A percentile compares a stretch with the other conserved stretches of the same genome.
Evolutionary conservation across 352 stramenopile species (phyloP).

Genomic region (Phytophthora megakarya): DNA sequence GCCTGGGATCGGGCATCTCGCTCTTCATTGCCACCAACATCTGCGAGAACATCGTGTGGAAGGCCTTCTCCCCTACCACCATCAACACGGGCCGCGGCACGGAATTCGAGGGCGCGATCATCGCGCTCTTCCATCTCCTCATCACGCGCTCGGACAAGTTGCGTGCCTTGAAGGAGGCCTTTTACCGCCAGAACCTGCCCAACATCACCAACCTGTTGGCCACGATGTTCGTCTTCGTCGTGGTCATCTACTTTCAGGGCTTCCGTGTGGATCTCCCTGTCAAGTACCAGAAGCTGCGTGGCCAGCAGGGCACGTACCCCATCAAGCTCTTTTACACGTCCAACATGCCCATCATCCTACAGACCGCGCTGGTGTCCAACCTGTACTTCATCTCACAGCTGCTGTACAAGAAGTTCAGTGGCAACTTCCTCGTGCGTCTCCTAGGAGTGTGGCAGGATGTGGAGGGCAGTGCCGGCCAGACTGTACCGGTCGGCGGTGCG

Average conservation of each 20-base stretch:
- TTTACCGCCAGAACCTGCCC: slow-evolving; percentile 99
- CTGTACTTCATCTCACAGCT: slow-evolving; percentile 99
- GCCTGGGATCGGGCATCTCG: slow-evolving; percentile 98
- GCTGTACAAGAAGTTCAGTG: slow-evolving; percentile 98
- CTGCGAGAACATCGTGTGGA: slow-evolving; percentile 99
- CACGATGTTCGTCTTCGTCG: slow-evolving; percentile 98
- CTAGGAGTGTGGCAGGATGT: slow-evolving; percentile 98
- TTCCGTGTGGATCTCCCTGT: slow-evolving; percentile 93
- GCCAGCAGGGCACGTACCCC: slow-evolving; percentile 98
- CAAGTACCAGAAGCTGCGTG: slow-evolving; percentile 99
- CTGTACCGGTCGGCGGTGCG: slow-evolving; percentile 96
- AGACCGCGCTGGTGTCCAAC: slow-evolving; percentile 99
- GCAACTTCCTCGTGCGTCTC: slow-evolving; percentile 98
- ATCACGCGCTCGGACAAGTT: slow-evolving; percentile 99
- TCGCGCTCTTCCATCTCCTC: slow-evolving; percentile 98
- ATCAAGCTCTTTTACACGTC: slow-evolving; percentile 99
- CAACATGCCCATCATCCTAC: slow-evolving; percentile 99
- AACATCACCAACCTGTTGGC: slow-evolving; percentile 99
- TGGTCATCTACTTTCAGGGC: slow-evolving; percentile 99
- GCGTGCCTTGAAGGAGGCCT: slow-evolving; percentile 96
- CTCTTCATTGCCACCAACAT: slow-evolving; percentile 99
- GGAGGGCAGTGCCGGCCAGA: slow-evolving; percentile 93
- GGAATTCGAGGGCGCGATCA: slow-evolving; percentile 99
- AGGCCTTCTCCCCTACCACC: slow-evolving; percentile 98
- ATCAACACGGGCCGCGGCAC: slow-evolving; percentile 99